These are phyloP conservation scores for Trichoderma sp. DNA, from an alignment of 2,329 filamentous ascomycete species.

Conservation along the genomic window DNA sequence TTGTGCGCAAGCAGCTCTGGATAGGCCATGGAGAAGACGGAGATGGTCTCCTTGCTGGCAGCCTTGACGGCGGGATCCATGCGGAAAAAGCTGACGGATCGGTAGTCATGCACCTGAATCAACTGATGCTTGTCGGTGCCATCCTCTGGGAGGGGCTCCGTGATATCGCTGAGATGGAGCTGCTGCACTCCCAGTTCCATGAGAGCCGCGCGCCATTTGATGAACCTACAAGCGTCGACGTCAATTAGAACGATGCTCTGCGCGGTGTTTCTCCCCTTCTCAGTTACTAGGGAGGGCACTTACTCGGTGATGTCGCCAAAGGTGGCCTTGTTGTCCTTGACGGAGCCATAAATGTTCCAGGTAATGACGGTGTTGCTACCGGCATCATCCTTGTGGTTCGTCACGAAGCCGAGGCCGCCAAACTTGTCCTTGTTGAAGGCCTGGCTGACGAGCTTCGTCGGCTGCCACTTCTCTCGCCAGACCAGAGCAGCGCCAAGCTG, in stretches of 20 bases:
- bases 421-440: constrained; percentile 70
- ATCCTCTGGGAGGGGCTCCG: constrained; percentile 66
- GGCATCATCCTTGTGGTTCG: constrained; percentile 59
- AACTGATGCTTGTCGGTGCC: constrained; percentile 84
- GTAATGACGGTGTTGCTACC: constrained; percentile 65
- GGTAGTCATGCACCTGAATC: constrained; percentile 91
- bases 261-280: not conserved
- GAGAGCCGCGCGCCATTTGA: constrained; percentile 83
- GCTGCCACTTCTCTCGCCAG: constrained; percentile 78
- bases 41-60: constrained; percentile 76
- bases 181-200: constrained; percentile 83
- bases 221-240: constrained; percentile 59
- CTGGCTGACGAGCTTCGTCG: constrained; percentile 60
- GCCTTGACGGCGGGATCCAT: constrained; percentile 73
- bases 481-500: constrained; percentile 76
- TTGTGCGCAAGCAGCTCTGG: constrained; percentile 82
- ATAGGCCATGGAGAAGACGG: constrained; percentile 76
- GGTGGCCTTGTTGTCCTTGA: constrained; percentile 77
- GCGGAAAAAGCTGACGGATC: constrained; percentile 79
- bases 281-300: constrained; percentile 40
- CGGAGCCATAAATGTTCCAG: constrained; percentile 90
- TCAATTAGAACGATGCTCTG: not conserved
- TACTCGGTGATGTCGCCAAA: constrained; percentile 82
- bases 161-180: constrained; percentile 67
- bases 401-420: constrained; percentile 74